Evolutionary conservation across 2,329 filamentous ascomycete species (phyloP), one percentile per base, ranked within the genome.

Genomic region (Aureobasidium subglaciale): DNA sequence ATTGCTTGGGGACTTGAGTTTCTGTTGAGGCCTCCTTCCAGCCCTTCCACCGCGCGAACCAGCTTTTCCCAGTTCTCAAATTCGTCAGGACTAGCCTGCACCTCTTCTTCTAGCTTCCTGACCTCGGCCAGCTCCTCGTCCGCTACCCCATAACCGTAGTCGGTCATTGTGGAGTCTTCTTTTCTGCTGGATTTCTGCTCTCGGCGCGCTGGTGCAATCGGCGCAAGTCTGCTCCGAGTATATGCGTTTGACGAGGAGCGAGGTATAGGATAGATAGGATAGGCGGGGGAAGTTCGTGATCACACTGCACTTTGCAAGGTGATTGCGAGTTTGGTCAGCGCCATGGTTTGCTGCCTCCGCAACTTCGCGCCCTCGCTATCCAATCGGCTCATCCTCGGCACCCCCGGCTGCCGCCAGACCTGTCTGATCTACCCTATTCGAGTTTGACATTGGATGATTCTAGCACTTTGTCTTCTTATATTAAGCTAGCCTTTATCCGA

Each of bases 1-100:
- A 99, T 90, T 25, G 93, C 89, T 67, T 95, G 88, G 1, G 93
- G 91, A 68, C 88, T 96, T 38, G 93, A 97, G 74, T 99, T 99
- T 64, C 93, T 87, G 70, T 95, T 96, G 60, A 99, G 81, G 56
- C 92, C 93, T 59, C 91, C 92, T 68, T 99, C 93, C 60, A 96
- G 85, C 49, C 79, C 78, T 70, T 96, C 90, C 62, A 86, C 88
- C 48, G 86, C 84, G 64, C 85, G 85, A 62, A 96, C 85, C 56
- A 97, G 82, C 71, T 90, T 92, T 73, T 97, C 92, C 93, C 93
- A 99, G 59, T 82, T 81, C 64, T 96, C 92, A 66, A 96, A 97
- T 67, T 89, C 91, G 71, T 99, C 93, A 11, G 89, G 81, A 62
- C 96, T 88, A 57, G 48, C 37, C 79, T 95, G 90, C 66, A 95